Evolutionary conservation across 148 eudicot genomes (phyloP), one percentile per base, ranked within the genome.

Genomic region (Persicaria maculosa): DNA sequence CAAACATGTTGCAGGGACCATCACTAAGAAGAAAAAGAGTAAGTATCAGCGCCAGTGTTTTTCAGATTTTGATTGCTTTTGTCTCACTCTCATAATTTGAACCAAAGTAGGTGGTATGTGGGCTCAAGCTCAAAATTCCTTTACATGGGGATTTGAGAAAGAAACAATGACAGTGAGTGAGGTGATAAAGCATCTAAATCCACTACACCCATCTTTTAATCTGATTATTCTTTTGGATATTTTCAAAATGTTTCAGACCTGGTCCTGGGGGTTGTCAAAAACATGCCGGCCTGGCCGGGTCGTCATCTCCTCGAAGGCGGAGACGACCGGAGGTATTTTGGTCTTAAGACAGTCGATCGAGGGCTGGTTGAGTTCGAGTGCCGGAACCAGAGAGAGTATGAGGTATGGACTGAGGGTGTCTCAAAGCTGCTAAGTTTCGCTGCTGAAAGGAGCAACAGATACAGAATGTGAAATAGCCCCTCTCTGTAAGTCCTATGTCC

Each of bases 1-100:
- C 75, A 92, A 85, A 70, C 96, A 90, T 80, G 93, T 87, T 58
- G 98, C 92, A 78, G 97, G 97, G 90, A 95, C 98, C 86, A 81
- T 95, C 78, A 95, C 98, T 2, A 92, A 95, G 95, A 95, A 95
- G 97, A 95, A 95, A 90, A 95, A 92, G 93, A 92, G 98, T 91
- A 79, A 82, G 93, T 77, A 45, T 14, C 20, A 19, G 36, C 73
- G 17, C 53, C 73, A 46, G 7, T 71, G 19, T 1, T 17, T 17
- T 71, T 71, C 40, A 71, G 15, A 71, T 71, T 43, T 65, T 65
- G 70, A 40, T 65, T 65, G 70, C 70, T 65, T 65, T 65, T 65
- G 70, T 65, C 47, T 43, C 70, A 65, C 70, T 40, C 17, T 15
- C 47, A 65, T 65, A 65, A 9, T 43, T 45, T 40, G 70, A 65